Base-by-base conservation (phyloP, 371 early-diverging fungal species). In the Syncephalastrum racemosum region DNA sequence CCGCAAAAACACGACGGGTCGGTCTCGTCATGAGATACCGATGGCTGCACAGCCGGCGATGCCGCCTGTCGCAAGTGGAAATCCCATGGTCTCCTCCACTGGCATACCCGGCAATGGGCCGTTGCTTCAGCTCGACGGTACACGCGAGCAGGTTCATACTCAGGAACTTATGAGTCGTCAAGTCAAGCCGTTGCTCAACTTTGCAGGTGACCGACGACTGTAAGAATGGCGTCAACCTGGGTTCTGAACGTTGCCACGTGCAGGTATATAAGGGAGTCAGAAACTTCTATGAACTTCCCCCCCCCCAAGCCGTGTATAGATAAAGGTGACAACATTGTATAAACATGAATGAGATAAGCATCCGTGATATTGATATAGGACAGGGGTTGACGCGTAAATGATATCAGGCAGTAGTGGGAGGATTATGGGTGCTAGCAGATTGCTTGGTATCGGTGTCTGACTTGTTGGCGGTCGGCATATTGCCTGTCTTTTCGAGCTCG, bases 161-260 rank as follows among this genome's bases (percentile, higher is more conserved):
- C 61, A 62, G 51, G 58, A 65, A 13, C 50, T 76, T 19, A 60
- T 68, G 49, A 67, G 68, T 15, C 60, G 79, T 24, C 76, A 79
- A 54, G 67, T 75, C 14, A 79, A 79, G 40, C 79, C 79, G 3
- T 56, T 79, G 20, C 41, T 77, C 40, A 67, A 68, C 46, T 77
- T 77, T 63, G 66, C 64, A 8, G 46, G 46, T 7, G 22, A 45
- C n/a, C 22, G 46, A 45, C 46, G 46, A 12, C 6, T 45, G 46
- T 19, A 16, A 45, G 14, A 44, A 44, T 22, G 19, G 7, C 14
- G 46, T 13, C 13, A 45, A 4, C 46, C 41, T 54, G 45, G 54
- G 22, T 43, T 36, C 25, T 54, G 54, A 45, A 22, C 10, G 36
- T 31, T 31, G 5, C 10, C 10, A 5, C 10, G 10, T 31, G 36